Base-by-base conservation (phyloP, 495 filamentous ascomycete species). In the Hypoxylon rickii region DNA sequence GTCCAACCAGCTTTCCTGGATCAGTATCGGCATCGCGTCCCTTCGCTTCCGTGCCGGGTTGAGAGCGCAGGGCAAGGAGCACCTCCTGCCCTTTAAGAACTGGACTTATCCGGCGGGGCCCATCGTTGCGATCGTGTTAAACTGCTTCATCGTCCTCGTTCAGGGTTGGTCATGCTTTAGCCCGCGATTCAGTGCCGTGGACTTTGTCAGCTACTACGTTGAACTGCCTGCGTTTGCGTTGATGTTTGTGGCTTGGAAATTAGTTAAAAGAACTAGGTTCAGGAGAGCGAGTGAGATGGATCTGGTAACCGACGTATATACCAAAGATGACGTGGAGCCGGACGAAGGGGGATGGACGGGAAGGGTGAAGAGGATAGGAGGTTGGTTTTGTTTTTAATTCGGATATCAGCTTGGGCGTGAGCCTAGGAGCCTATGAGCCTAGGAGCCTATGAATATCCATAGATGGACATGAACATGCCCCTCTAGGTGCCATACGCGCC, bases 1-100 rank as follows among this genome's bases (percentile, higher is more conserved):
- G 10, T 84, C 82, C 0, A 86, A 85, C 57, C 83, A 85, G 65
- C 67, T 86, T 3, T 80, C 79, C 29, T 86, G 83, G 83, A 75
- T 81, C 53, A 74, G 76, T 44, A 86, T 86, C 50, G 72, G 79
- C 16, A 64, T 85, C 36, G 78, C 82, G 3, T 84, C 81, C 3
- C 69, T 86, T 31, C 79, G 83, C 22, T 86, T 86, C 71, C 79
- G 83, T 17, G 61, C 72, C 11, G 83, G 73, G 10, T 67, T 86
- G 42, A 73, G 73, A 43, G 63, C 56, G 5, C 83, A 85, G 51
- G 75, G 75, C 13, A 78, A 83, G 34, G 77, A 79, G 33, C 78
- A 84, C 52, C 72, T 84, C 0, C 75, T 86, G 13, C 79, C 83
- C 1, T 86, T 82, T 66, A 80, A 76, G 41, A 85, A 85, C 63